Percentiles rank a stretch among this genome's conserved stretches.
Conservation (phyloP, 2,329 filamentous ascomycete genomes). For the Apiospora pterosperma region DNA sequence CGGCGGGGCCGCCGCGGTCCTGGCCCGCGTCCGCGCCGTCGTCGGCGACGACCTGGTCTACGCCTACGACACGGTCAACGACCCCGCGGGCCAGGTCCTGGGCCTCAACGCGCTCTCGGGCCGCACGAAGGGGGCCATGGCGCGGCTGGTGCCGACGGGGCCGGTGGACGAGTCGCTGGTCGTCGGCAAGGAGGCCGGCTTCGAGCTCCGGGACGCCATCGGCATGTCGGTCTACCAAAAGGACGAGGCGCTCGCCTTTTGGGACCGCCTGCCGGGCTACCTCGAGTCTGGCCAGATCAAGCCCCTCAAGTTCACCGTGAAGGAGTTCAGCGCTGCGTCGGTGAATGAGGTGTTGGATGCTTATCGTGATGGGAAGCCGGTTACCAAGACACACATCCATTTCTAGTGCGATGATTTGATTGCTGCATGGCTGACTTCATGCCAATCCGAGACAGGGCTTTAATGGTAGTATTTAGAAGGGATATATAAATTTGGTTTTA, state of each 20-base stretch:
- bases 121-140: not conserved
- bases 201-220: not conserved
- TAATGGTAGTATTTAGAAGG: no score
- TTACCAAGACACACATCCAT: not conserved
- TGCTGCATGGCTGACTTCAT: no score
- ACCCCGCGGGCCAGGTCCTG: slow-evolving; percentile 20
- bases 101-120: slow-evolving; percentile 7
- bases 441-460: not conserved
- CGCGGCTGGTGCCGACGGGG: not conserved
- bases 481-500: no score
- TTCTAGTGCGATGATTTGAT: not conserved
- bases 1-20: slow-evolving; percentile 25
- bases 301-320: not conserved
- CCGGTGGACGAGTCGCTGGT: not conserved
- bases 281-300: not conserved
- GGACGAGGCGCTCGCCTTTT: not conserved
- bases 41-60: slow-evolving; percentile 38
- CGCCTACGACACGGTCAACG: slow-evolving; percentile 32
- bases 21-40: slow-evolving; percentile 26
- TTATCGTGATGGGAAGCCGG: not conserved
- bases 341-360: not conserved
- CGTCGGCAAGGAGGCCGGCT: not conserved
- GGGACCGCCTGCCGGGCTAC: not conserved
- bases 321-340: not conserved
- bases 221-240: not conserved